These are phyloP conservation scores for Podospora pseudoanserina DNA, from an alignment of 495 filamentous ascomycete species.

Conservation along the genomic window DNA sequence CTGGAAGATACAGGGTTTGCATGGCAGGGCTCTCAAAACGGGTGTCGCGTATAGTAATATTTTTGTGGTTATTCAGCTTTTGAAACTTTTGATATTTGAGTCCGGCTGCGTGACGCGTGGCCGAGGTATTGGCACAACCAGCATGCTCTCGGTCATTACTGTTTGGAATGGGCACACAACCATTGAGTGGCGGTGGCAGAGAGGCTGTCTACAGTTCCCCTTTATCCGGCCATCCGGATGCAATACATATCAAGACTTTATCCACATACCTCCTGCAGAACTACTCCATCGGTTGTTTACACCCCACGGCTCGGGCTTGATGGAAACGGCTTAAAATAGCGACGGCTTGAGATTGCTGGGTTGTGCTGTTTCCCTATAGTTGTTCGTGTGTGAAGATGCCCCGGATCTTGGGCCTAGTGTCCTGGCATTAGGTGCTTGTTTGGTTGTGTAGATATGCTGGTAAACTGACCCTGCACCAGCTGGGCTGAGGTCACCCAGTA, in stretches of 20 bases:
- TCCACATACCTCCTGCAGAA: not conserved
- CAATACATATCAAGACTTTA: not conserved
- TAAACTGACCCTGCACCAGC: not conserved
- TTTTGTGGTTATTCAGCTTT: not conserved
- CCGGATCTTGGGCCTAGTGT: not conserved
- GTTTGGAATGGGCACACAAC: not conserved
- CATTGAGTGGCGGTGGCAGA: too few species aligned
- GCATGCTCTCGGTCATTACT: not conserved
- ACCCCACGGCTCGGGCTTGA: constrained; percentile 9
- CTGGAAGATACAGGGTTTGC: not conserved
- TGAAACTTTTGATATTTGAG: not conserved
- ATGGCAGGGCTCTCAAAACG: not conserved
- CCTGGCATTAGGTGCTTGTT: not conserved
- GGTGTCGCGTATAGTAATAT: not conserved
- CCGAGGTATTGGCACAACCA: too few species aligned
- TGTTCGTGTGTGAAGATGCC: not conserved
- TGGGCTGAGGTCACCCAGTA: too few species aligned
- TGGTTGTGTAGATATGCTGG: not conserved
- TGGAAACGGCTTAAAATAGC: constrained; percentile 1
- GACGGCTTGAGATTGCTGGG: not conserved
- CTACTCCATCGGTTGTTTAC: constrained; percentile 4
- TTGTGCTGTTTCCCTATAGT: not conserved
- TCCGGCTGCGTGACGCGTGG: not conserved
- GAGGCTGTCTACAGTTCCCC: not conserved
- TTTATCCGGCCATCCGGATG: not conserved